Base-by-base conservation (phyloP, 75 land plant genomes). In the Adiantum capillusveneris region DNA sequence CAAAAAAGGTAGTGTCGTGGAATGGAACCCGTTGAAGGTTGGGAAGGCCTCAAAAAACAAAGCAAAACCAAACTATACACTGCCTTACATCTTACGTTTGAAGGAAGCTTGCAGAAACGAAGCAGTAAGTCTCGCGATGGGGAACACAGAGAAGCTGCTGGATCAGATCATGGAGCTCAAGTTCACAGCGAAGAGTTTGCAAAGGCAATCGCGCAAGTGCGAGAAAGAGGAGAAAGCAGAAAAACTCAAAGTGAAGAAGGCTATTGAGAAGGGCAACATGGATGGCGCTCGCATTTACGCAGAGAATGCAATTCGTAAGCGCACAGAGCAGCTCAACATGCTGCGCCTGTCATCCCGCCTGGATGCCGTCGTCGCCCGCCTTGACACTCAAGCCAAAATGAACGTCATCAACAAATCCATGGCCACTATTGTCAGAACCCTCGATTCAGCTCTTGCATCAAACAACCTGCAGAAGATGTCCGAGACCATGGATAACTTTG, bases 211-310 rank as follows among this genome's bases (percentile, higher is more conserved):
- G 7, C 66, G 68, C 25, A 90, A 90, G 56, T 83, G 96, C 80
- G 96, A 90, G 68, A 80, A 86, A 79, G 96, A 87, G 60, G 96
- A 90, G 78, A 90, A 87, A 44, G 53, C 73, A n/a, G 87, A 87
- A 80, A 90, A 90, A 62, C 74, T 87, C 29, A 90, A 90, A 65
- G 81, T 90, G 19, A 90, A 90, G 77, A 90, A 90, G 62, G 96
- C 96, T 49, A 90, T 87, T 52, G 96, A 90, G 74, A 90, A 90
- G 69, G 70, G 70, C 0, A 68, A 69, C 29, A 69, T 69, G 72
- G 72, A 69, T 51, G 72, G 72, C 28, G 70, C 96, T 11, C 53
- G 96, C 6, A 81, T 90, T 60, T 87, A 90, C 74, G 96, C 96
- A 16, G 81, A 90, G 78, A 90, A 90, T 60, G 63, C 96, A 41